Evolutionary conservation across 495 filamentous ascomycete species (phyloP).

Genomic region (Hypoxylon lienhwacheense): DNA sequence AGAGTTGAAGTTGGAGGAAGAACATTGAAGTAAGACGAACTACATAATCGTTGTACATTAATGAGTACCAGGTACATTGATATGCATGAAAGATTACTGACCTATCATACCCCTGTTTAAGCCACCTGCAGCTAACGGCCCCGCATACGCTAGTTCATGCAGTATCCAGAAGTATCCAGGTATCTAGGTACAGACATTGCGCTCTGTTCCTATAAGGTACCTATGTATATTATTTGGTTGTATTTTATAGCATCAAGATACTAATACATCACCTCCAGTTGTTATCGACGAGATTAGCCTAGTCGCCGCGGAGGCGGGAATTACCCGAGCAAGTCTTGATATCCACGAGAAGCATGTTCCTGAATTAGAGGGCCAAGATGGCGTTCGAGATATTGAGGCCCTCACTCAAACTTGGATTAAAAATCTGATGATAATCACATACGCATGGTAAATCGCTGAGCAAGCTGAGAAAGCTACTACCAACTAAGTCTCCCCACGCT

Average conservation of each 20-base stretch:
- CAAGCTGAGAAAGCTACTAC: background rate
- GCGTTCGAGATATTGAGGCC: slow-evolving; percentile 41
- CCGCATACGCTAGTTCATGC: too few species aligned
- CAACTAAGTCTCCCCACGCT: slow-evolving; percentile 33
- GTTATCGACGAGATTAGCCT: background rate
- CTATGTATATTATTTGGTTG: too few species aligned
- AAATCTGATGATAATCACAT: slow-evolving; percentile 28
- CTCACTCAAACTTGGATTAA: slow-evolving; percentile 41
- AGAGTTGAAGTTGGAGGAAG: background rate
- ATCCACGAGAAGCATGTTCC: background rate
- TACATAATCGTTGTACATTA: too few species aligned
- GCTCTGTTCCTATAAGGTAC: background rate
- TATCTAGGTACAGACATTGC: too few species aligned
- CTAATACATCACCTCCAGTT: background rate
- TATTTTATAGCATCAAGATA: background rate
- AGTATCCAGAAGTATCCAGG: too few species aligned
- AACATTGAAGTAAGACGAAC: too few species aligned
- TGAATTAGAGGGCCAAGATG: slow-evolving; percentile 28
- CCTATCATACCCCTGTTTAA: too few species aligned
- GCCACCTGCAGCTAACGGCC: too few species aligned
- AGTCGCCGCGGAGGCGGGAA: background rate
- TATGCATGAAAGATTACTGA: too few species aligned
- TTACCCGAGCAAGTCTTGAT: background rate
- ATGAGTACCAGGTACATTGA: too few species aligned
- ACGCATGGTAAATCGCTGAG: slow-evolving; percentile 14